Conservation (phyloP, 768 basidiomycete species). For the Naganishia vaughanmartiniae region DNA sequence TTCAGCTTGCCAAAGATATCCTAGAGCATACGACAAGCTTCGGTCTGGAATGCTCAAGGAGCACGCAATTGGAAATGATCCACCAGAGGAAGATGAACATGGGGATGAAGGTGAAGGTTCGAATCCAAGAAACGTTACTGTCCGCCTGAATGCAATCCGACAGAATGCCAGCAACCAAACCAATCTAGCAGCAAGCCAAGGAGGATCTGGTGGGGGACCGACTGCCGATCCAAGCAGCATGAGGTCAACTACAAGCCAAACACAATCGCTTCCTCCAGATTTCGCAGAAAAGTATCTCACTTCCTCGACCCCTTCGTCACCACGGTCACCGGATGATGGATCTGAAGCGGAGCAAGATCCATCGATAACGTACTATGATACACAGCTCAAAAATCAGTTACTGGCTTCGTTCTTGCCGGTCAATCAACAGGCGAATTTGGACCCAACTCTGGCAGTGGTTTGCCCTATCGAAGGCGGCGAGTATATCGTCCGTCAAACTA, state of each 20-base stretch:
- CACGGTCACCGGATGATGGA: not conserved
- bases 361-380: not conserved
- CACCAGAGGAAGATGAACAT: not conserved
- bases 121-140: not conserved
- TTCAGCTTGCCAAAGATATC: not conserved
- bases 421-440: not conserved
- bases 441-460: slow-evolving; percentile 76
- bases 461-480: slow-evolving; percentile 87
- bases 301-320: not conserved
- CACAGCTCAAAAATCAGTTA: slow-evolving; percentile 7
- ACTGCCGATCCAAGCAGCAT: not conserved
- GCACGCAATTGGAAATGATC: not conserved
- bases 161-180: not conserved
- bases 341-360: not conserved
- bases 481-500: slow-evolving; percentile 73
- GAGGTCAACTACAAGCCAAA: not conserved
- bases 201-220: not conserved
- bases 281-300: slow-evolving; percentile 20
- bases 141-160: not conserved
- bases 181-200: not conserved
- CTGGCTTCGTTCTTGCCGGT: slow-evolving; percentile 10
- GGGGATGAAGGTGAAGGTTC: not conserved
- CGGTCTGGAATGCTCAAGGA: not conserved
- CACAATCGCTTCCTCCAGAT: not conserved
- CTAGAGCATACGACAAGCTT: slow-evolving; percentile 20